These are phyloP conservation scores for Heritiera fomes DNA, from an alignment of 345 rosid species.

Conservation along the genomic window DNA sequence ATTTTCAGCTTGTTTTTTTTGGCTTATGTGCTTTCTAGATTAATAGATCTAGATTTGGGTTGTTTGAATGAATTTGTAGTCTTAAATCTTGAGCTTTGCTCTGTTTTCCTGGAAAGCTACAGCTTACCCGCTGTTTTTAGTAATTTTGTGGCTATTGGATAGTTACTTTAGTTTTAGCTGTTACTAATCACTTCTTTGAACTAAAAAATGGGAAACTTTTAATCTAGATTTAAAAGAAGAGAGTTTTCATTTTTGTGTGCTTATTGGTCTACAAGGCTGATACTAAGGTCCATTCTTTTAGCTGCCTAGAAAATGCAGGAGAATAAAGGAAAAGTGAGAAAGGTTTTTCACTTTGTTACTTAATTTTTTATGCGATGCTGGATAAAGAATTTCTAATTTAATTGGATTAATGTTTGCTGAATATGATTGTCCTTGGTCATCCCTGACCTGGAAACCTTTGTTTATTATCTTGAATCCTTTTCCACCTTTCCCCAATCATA, in stretches of 20 bases:
- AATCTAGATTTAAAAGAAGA: too few species aligned
- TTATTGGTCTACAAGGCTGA: too few species aligned
- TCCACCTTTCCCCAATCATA: too few species aligned
- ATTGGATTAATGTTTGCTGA: not conserved
- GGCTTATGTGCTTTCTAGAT: constrained; percentile 9
- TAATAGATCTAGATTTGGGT: constrained; percentile 33
- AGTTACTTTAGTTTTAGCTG: too few species aligned
- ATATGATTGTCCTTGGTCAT: not conserved
- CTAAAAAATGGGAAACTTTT: too few species aligned
- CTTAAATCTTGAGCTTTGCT: too few species aligned
- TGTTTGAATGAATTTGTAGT: not conserved
- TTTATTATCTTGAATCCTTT: not conserved
- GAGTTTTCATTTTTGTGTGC: too few species aligned
- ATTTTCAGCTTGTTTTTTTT: constrained; percentile 6
- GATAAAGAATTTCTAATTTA: not conserved
- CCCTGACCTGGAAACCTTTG: not conserved
- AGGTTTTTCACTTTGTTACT: not conserved
- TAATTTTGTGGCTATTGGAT: too few species aligned
- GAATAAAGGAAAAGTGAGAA: not conserved
- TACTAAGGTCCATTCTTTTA: too few species aligned
- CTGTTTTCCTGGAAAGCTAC: too few species aligned
- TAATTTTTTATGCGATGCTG: not conserved
- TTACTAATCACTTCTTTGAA: too few species aligned
- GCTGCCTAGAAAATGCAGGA: not conserved
- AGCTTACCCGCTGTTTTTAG: too few species aligned